These are phyloP conservation scores for Crithidia brevicula DNA, from an alignment of 208 protist species.

Conservation along the genomic window DNA sequence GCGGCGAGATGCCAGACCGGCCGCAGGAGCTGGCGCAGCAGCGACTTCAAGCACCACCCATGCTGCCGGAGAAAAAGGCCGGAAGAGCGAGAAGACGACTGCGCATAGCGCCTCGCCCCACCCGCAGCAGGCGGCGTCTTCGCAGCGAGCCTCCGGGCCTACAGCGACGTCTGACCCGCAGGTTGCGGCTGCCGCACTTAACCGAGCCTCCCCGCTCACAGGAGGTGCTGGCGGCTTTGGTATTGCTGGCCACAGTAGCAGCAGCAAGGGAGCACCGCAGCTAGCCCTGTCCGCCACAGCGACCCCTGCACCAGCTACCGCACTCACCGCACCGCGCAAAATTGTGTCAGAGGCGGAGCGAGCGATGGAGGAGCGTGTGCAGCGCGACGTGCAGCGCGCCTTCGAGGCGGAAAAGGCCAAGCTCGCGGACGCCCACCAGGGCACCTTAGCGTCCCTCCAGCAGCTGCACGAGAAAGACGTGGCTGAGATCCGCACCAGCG, in stretches of 20 bases:
- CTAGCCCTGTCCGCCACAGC: neutral
- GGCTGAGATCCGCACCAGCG: conserved; percentile 39
- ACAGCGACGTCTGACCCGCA: neutral
- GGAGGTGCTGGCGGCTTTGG: conserved; percentile 1
- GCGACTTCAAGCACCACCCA: neutral
- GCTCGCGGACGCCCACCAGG: conserved; percentile 39
- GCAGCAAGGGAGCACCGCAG: neutral
- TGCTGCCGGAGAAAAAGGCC: neutral
- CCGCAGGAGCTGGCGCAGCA: neutral
- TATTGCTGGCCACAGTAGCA: neutral
- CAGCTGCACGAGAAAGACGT: conserved; percentile 50
- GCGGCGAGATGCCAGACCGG: conserved; percentile 7
- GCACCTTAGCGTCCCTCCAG: conserved; percentile 44
- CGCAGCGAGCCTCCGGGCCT: too few relatives aligned
- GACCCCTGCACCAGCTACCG: neutral
- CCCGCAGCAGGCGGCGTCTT: neutral
- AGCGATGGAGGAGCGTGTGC: conserved; percentile 73
- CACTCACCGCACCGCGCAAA: conserved; percentile 18
- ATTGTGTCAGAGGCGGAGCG: conserved; percentile 81
- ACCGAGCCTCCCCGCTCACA: neutral
- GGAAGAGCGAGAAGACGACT: neutral
- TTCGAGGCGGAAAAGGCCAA: conserved; percentile 56
- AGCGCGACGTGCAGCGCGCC: conserved; percentile 44
- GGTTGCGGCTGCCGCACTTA: neutral
- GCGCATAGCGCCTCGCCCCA: neutral